phyloP scores from a whole-genome alignment of 208 protist species.

The Trypanosoma caninum region DNA sequence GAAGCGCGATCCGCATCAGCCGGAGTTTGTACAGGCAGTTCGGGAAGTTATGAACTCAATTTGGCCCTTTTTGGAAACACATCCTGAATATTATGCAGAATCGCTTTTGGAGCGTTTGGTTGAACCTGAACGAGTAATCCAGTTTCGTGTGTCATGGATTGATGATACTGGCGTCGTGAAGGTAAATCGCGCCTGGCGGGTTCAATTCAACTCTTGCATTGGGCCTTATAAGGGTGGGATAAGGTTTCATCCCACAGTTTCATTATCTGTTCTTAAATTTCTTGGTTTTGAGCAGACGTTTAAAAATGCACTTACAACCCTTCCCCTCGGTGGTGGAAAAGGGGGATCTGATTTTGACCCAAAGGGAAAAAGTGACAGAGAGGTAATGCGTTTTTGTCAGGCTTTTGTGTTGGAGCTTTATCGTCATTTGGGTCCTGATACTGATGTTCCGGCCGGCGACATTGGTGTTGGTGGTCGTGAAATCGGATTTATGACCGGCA shows the following conservation, averaged over 20 bases:
- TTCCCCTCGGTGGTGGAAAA: constrained; percentile 93
- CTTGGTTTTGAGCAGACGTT: constrained; percentile 96
- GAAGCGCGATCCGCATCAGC: constrained; percentile 69
- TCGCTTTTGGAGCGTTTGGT: constrained; percentile 79
- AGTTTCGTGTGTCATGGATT: constrained; percentile 92
- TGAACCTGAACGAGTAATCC: constrained; percentile 88
- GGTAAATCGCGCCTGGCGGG: constrained; percentile 91
- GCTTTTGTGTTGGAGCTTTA: constrained; percentile 87
- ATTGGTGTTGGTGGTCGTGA: constrained; percentile 92
- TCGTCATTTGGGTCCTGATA: constrained; percentile 87
- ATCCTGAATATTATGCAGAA: constrained; percentile 70
- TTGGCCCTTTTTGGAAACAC: constrained; percentile 73
- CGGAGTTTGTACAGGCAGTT: constrained; percentile 90
- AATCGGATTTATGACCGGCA: constrained; percentile 91
- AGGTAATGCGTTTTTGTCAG: constrained; percentile 95
- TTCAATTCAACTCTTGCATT: constrained; percentile 92
- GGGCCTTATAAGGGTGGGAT: constrained; percentile 95
- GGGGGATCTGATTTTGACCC: constrained; percentile 94
- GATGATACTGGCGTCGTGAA: constrained; percentile 82
- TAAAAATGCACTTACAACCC: constrained; percentile 93
- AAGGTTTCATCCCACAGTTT: constrained; percentile 82
- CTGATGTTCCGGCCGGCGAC: constrained; percentile 94
- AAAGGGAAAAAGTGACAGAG: constrained; percentile 88
- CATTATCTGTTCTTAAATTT: constrained; percentile 92
- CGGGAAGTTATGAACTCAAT: constrained; percentile 84